Conservation (phyloP, 345 rosid genomes). For the Melaleuca alternifolia region DNA sequence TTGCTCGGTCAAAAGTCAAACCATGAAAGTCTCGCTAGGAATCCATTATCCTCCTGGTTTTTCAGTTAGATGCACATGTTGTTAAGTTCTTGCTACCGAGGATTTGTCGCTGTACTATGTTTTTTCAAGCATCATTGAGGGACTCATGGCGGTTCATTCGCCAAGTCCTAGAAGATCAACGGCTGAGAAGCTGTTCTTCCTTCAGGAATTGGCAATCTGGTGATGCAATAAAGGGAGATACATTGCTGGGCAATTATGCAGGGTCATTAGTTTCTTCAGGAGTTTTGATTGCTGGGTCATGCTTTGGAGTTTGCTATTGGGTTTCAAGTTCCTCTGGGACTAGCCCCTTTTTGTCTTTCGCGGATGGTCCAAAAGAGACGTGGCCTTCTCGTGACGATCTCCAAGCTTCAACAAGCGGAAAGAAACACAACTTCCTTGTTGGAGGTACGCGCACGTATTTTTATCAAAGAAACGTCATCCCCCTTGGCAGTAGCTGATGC, state of each 20-base stretch:
- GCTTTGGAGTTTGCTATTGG: conserved; percentile 23
- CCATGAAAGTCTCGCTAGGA: background rate
- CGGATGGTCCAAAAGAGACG: conserved; percentile 7
- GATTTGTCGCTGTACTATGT: conserved; percentile 9
- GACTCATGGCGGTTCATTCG: conserved; percentile 10
- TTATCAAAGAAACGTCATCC: background rate
- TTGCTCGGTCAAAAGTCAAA: background rate
- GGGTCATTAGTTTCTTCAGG: conserved; percentile 19
- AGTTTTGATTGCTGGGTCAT: conserved; percentile 17
- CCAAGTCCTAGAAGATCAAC: background rate
- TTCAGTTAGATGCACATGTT: background rate
- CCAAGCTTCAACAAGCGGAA: conserved; percentile 1
- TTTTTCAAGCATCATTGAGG: conserved; percentile 12
- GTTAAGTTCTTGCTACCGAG: background rate
- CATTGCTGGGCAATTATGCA: background rate
- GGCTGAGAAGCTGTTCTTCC: background rate
- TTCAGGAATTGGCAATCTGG: background rate
- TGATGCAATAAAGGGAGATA: background rate
- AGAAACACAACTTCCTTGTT: conserved; percentile 22
- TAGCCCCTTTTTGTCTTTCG: conserved; percentile 11
- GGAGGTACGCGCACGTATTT: conserved; percentile 17
- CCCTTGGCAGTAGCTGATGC: background rate
- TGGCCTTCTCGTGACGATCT: background rate
- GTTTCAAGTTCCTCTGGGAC: background rate
- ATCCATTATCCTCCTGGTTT: background rate